A percentile compares a stretch with the other conserved stretches of the same genome.
Conservation (phyloP, 805 yeast genomes). For the Teunomyces tritomae region DNA sequence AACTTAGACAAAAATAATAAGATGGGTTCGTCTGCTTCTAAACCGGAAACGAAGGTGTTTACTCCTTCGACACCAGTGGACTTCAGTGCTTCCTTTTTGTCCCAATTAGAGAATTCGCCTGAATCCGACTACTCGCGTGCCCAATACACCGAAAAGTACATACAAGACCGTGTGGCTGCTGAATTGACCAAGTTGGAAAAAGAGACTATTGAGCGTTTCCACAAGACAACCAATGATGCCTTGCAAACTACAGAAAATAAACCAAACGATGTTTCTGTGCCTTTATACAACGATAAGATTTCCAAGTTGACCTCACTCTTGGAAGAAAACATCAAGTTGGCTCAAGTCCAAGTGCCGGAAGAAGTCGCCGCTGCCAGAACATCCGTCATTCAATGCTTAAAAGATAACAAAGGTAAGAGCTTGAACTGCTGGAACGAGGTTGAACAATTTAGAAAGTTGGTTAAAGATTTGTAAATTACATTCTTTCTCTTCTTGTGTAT, state of each 20-base stretch:
- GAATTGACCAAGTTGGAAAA: slow-evolving; percentile 55
- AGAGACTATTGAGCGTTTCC: slow-evolving; percentile 51
- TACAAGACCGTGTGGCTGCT: slow-evolving; percentile 62
- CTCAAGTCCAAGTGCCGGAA: slow-evolving; percentile 32
- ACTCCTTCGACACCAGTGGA: slow-evolving; percentile 68
- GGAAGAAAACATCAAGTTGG: slow-evolving; percentile 32
- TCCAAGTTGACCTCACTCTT: slow-evolving; percentile 31
- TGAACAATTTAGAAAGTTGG: slow-evolving; percentile 61
- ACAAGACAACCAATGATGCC: slow-evolving; percentile 44
- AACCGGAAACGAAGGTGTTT: slow-evolving; percentile 64
- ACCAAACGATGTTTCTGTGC: slow-evolving; percentile 20
- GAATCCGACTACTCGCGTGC: slow-evolving; percentile 73
- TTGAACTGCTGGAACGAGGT: slow-evolving; percentile 84
- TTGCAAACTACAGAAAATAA: slow-evolving; percentile 30
- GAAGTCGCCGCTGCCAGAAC: slow-evolving; percentile 47
- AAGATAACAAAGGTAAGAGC: slow-evolving; percentile 59
- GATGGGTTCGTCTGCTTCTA: slow-evolving; percentile 63
- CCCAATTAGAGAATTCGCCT: slow-evolving; percentile 57
- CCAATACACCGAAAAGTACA: slow-evolving; percentile 62
- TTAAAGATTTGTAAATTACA: slow-evolving; percentile 37
- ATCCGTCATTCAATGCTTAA: slow-evolving; percentile 57
- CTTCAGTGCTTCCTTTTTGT: slow-evolving; percentile 60
- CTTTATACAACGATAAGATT: slow-evolving; percentile 40
- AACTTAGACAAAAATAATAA: neutral
- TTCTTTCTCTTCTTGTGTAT: neutral